Conservation (phyloP, 2,329 filamentous ascomycete genomes). For the Sarocladium brachiariae region DNA sequence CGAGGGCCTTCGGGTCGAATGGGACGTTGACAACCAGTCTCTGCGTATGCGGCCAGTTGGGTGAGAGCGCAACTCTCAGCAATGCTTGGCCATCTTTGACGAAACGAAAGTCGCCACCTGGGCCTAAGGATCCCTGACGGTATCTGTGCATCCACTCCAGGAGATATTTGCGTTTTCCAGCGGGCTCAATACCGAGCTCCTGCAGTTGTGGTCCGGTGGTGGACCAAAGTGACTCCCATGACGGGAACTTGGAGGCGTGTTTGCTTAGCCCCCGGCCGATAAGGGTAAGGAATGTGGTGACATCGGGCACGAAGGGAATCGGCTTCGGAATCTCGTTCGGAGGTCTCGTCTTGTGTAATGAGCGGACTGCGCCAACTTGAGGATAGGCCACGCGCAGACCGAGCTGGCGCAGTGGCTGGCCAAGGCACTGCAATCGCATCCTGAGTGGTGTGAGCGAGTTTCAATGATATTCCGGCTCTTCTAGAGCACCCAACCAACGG, state of each 20-base stretch:
- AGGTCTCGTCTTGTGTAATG: conserved; percentile 33
- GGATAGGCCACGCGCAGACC: conserved; percentile 25
- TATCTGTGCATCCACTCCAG: conserved; percentile 85
- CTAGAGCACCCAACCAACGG: not conserved
- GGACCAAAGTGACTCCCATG: conserved; percentile 86
- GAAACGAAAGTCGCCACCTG: conserved; percentile 73
- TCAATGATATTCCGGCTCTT: not conserved
- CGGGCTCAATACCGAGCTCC: conserved; percentile 79
- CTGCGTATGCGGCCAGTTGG: conserved; percentile 31
- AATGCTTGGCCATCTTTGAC: conserved; percentile 53
- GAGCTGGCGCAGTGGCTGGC: conserved; percentile 25
- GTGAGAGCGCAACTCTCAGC: conserved; percentile 40
- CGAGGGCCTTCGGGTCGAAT: conserved; percentile 20
- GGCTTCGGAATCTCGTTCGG: conserved; percentile 52
- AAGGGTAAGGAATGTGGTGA: conserved; percentile 76
- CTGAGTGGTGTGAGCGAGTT: conserved; percentile 11
- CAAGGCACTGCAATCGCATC: conserved; percentile 27
- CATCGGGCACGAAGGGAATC: conserved; percentile 80
- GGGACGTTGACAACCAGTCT: conserved; percentile 52
- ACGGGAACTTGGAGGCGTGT: conserved; percentile 79
- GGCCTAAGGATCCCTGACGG: conserved; percentile 66
- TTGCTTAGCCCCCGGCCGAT: conserved; percentile 82
- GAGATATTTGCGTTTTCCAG: conserved; percentile 75
- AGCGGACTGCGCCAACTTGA: conserved; percentile 30
- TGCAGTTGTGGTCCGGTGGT: conserved; percentile 70